phyloP scores from a whole-genome alignment of 352 stramenopile species.

The Phytophthora colocasiae region DNA sequence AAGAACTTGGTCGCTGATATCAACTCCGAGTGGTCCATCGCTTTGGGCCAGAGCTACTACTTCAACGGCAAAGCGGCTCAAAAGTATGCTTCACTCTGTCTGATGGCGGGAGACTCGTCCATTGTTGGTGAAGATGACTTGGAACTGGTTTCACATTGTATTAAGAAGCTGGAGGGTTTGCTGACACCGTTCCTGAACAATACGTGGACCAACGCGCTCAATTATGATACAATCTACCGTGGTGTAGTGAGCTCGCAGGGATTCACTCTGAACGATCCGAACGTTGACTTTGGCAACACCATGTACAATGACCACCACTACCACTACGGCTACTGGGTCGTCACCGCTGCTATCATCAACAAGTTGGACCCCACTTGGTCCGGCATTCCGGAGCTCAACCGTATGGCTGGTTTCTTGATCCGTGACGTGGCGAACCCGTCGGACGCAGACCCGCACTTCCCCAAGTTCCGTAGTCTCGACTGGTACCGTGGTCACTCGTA shows the following conservation, averaged over 20 bases:
- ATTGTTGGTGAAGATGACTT: slow-evolving; percentile 53
- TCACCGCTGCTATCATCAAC: slow-evolving; percentile 49
- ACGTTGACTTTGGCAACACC: slow-evolving; percentile 62
- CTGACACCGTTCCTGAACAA: slow-evolving; percentile 55
- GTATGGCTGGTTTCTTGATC: slow-evolving; percentile 44
- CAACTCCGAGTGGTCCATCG: slow-evolving; percentile 45
- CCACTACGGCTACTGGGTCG: slow-evolving; percentile 58
- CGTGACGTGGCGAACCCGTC: slow-evolving; percentile 56
- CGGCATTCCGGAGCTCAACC: slow-evolving; percentile 41
- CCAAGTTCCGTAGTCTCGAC: slow-evolving; percentile 54
- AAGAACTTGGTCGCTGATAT: slow-evolving; percentile 50
- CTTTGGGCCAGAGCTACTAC: slow-evolving; percentile 57
- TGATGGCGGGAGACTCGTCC: slow-evolving; percentile 50
- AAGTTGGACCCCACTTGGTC: slow-evolving; percentile 51
- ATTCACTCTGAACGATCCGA: slow-evolving; percentile 45
- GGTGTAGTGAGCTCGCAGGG: slow-evolving; percentile 57
- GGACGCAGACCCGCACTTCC: slow-evolving; percentile 45
- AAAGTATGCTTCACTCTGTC: slow-evolving; percentile 61
- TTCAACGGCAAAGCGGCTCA: slow-evolving; percentile 61
- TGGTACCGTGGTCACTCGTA: slow-evolving; percentile 64
- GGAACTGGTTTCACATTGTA: slow-evolving; percentile 43
- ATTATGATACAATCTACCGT: slow-evolving; percentile 57
- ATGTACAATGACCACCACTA: slow-evolving; percentile 70
- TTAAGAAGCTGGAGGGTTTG: slow-evolving; percentile 45
- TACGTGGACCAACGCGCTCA: slow-evolving; percentile 47